Percentiles rank a stretch among this genome's conserved stretches.
phyloP scores from a whole-genome alignment of 345 rosid genomes.

The Eucalyptus urophylla region DNA sequence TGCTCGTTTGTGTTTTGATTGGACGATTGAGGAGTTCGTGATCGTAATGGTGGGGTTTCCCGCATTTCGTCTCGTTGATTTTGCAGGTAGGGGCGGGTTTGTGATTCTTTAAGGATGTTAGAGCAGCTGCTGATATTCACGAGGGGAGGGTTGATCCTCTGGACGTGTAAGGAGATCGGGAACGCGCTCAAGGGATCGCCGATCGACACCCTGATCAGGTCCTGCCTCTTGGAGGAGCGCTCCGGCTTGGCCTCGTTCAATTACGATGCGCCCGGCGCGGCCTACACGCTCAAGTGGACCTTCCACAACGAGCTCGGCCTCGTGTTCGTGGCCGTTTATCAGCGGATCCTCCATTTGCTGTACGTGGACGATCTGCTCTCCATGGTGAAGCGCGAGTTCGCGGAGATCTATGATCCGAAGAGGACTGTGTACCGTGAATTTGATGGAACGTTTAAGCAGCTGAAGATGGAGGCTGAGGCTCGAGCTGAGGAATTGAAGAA shows the following conservation, averaged over 20 bases:
- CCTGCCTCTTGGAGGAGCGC: slow-evolving; percentile 94
- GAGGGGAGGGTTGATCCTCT: slow-evolving; percentile 93
- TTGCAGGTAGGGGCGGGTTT: neutral
- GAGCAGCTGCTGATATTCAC: slow-evolving; percentile 94
- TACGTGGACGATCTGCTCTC: slow-evolving; percentile 90
- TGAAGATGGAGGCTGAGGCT: slow-evolving; percentile 88
- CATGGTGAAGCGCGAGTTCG: slow-evolving; percentile 60
- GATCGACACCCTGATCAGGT: slow-evolving; percentile 75
- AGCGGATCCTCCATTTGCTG: slow-evolving; percentile 77
- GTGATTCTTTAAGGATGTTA: slow-evolving; percentile 32
- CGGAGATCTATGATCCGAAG: slow-evolving; percentile 74
- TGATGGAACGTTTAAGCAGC: slow-evolving; percentile 83
- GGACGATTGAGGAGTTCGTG: neutral
- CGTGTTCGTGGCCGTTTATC: slow-evolving; percentile 95
- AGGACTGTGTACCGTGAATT: slow-evolving; percentile 50
- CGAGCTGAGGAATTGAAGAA: slow-evolving; percentile 81
- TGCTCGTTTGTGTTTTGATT: neutral
- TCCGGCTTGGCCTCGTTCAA: slow-evolving; percentile 71
- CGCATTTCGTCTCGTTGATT: neutral
- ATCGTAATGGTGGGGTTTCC: neutral
- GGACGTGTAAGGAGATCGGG: slow-evolving; percentile 96
- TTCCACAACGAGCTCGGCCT: slow-evolving; percentile 94
- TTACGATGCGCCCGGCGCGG: slow-evolving; percentile 70
- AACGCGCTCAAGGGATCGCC: slow-evolving; percentile 93
- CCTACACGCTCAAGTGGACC: slow-evolving; percentile 95